phyloP scores from a whole-genome alignment of 352 stramenopile genomes.

The Phytophthora uliginosa region DNA sequence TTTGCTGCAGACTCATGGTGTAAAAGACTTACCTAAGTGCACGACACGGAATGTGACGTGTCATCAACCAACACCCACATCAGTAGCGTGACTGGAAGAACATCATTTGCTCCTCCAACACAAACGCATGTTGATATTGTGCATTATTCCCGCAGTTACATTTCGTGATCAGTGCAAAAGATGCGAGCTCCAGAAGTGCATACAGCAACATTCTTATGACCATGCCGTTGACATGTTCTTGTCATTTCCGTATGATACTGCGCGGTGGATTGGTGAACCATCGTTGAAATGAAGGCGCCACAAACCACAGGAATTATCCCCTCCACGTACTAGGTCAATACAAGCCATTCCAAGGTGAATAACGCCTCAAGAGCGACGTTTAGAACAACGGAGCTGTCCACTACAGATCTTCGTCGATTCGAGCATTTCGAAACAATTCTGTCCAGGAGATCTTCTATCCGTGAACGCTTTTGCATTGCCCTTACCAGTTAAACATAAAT shows the following conservation, averaged over 20 bases:
- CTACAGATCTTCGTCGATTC: no score
- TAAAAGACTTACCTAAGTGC: constrained; percentile 15
- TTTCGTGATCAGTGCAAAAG: constrained; percentile 11
- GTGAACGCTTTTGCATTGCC: no score
- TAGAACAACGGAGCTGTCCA: neutral
- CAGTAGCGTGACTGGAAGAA: constrained; percentile 19
- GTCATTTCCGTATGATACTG: constrained; percentile 36
- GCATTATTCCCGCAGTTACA: constrained; percentile 13
- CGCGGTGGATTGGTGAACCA: constrained; percentile 22
- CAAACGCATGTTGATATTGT: constrained; percentile 30
- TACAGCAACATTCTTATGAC: constrained; percentile 21
- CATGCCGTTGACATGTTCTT: neutral
- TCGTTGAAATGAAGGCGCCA: constrained; percentile 5
- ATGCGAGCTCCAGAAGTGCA: constrained; percentile 18
- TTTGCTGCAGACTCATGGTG: no score
- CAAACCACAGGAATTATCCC: constrained; percentile 34
- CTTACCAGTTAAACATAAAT: no score
- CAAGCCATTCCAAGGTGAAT: constrained; percentile 35
- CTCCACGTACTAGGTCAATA: constrained; percentile 40
- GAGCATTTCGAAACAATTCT: no score
- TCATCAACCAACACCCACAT: constrained; percentile 12
- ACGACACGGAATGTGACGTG: constrained; percentile 4
- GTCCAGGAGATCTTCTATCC: no score
- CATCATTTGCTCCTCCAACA: constrained; percentile 28
- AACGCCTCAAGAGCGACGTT: constrained; percentile 10